phyloP scores from a whole-genome alignment of 2,329 filamentous ascomycete genomes.

The Neofusicoccum kwambonambiense region DNA sequence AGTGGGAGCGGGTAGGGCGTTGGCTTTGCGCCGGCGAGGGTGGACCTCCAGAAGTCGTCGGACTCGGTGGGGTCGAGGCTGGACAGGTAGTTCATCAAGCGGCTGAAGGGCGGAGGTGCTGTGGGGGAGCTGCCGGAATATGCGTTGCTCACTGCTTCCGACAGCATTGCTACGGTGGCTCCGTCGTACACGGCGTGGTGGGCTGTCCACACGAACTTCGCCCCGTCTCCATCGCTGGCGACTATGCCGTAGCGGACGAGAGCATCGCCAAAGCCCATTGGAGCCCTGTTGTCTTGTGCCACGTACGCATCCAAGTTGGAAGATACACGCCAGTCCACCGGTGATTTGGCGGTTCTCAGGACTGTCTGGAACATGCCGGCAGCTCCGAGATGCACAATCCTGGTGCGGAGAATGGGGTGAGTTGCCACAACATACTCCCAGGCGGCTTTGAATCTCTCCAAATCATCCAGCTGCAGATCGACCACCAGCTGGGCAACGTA shows the following conservation, averaged over 20 bases:
- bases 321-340: constrained; percentile 1
- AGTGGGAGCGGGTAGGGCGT: constrained; percentile 44
- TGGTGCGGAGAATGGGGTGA: constrained; percentile 34
- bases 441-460: constrained; percentile 33
- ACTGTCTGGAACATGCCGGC: constrained; percentile 18
- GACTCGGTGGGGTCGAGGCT: constrained; percentile 42
- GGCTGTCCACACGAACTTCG: constrained; percentile 58
- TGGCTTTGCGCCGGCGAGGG: constrained; percentile 41
- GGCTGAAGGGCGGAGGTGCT: constrained; percentile 38
- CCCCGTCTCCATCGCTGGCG: constrained; percentile 17
- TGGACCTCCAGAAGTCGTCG: constrained; percentile 48
- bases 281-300: constrained; percentile 29
- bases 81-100: constrained; percentile 51
- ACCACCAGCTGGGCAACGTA: constrained; percentile 41
- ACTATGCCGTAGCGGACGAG: constrained; percentile 41
- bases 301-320: constrained; percentile 33
- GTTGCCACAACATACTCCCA: constrained; percentile 34
- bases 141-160: constrained; percentile 30
- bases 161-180: constrained; percentile 33
- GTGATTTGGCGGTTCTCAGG: not conserved
- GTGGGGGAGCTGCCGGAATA: constrained; percentile 21
- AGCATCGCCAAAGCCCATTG: constrained; percentile 40
- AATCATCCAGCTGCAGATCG: constrained; percentile 30
- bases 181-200: constrained; percentile 40
- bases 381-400: not conserved